Evolutionary conservation across 2,329 filamentous ascomycete species (phyloP).

Genomic region (Epicoccum sorghinum): DNA sequence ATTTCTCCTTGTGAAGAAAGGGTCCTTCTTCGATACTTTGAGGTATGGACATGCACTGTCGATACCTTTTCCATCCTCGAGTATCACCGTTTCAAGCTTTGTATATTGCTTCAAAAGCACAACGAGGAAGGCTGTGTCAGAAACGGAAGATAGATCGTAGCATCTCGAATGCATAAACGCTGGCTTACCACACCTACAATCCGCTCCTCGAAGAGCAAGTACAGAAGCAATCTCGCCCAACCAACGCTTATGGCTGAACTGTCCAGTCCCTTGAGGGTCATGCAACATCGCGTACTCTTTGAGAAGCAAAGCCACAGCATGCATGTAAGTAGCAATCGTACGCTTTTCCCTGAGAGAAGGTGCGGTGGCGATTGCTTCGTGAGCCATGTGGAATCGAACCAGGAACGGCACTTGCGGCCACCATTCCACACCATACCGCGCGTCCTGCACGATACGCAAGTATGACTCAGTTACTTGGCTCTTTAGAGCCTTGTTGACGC

Average conservation of each 20-base stretch:
- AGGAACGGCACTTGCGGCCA: background rate
- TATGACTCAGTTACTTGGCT: background rate
- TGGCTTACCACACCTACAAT: constrained; percentile 1
- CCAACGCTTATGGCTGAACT: background rate
- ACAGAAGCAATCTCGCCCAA: background rate
- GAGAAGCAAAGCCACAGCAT: background rate
- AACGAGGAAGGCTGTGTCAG: constrained; percentile 1
- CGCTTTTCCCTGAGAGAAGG: background rate
- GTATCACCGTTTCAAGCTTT: constrained; percentile 1
- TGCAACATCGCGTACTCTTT: background rate
- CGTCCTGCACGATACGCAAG: background rate
- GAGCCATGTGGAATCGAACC: background rate
- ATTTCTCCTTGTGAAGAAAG: background rate
- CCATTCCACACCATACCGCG: background rate
- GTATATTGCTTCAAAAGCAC: background rate
- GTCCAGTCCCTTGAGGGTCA: background rate
- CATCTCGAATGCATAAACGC: constrained; percentile 4
- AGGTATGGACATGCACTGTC: background rate
- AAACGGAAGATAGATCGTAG: background rate
- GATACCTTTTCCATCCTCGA: background rate
- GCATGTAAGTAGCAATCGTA: constrained; percentile 3
- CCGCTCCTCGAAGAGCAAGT: background rate
- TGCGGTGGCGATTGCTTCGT: background rate
- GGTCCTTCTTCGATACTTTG: background rate
- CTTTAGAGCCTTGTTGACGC: background rate